Conservation (phyloP, 2,329 filamentous ascomycete genomes). For the Trichoderma simmonsii region DNA sequence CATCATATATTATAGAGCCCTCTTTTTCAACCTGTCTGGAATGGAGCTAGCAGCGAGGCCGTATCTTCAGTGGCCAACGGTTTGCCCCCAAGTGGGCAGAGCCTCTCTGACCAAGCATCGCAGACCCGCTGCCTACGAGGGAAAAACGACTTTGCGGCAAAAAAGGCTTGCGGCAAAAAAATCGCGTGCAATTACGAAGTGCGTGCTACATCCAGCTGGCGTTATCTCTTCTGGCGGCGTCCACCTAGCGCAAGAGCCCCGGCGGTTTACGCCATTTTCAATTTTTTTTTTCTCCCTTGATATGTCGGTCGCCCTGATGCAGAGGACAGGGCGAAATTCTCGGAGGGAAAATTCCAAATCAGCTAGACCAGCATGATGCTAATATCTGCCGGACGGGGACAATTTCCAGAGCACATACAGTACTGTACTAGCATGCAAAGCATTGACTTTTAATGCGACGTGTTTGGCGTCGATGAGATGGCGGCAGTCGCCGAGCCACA, state of each 20-base stretch:
- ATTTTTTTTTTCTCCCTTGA: not conserved
- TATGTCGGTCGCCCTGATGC: not conserved
- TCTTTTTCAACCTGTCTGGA: not conserved
- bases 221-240: slow-evolving; percentile 18
- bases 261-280: slow-evolving; percentile 17
- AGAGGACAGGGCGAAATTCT: not conserved
- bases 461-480: not conserved
- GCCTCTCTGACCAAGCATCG: not conserved
- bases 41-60: not conserved
- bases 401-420: not conserved
- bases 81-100: slow-evolving; percentile 13
- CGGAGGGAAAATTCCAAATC: slow-evolving; percentile 6
- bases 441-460: slow-evolving; percentile 2
- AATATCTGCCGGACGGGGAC: not conserved
- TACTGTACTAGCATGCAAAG: not conserved
- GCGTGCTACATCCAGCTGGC: slow-evolving; percentile 15
- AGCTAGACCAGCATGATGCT: slow-evolving; percentile 1
- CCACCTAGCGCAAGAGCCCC: slow-evolving; percentile 18
- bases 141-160: not conserved
- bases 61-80: not conserved
- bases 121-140: slow-evolving; percentile 16
- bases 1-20: not conserved
- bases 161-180: slow-evolving; percentile 14
- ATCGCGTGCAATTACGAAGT: slow-evolving; percentile 11
- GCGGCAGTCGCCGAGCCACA: not conserved